Evolutionary conservation across 2,329 filamentous ascomycete species (phyloP), one percentile per base, ranked within the genome.

Genomic region (Microascus cirrosus): DNA sequence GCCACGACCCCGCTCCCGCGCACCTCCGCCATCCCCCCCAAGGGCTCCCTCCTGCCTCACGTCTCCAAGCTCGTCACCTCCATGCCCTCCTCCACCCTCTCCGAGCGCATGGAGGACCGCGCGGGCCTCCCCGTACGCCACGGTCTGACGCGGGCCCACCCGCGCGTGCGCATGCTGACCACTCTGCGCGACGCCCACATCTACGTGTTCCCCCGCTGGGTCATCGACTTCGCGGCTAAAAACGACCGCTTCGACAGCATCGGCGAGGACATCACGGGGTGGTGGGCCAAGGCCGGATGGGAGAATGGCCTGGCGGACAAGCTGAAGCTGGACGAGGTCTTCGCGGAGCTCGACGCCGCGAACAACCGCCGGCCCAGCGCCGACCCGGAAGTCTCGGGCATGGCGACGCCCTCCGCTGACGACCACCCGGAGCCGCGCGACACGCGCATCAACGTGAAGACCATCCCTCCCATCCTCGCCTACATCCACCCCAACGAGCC

Each of bases 261-360:
- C 54, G 89, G 88, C 35, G 93, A 97, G 69, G 93, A 97, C 66
- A 84, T 96, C 6, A 77, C 97, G 18, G 91, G 92, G 7, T 96
- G 90, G 88, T 96, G 92, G 91, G 90, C 92, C 36, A 97, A 97
- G 70, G 85, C 93, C 1, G 85, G 85, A 58, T 99, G 94, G 94
- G 92, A 97, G 70, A 77, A 81, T 2, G 89, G 90, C 0, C 76
- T 96, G 2, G 83, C 82, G 0, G 83, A 87, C 56, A 96, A 95
- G 70, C 78, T 97, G 8, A 82, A 85, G 1, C 60, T 64, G 10
- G 60, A 62, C 48, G 58, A 62, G 28, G 56, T 64, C 18, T 60
- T 62, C 34, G 61, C 60, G 12, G 52, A 53, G 5, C 45, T 57
- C 20, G 48, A 32, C n/a, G 50, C 32, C 28, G 42, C 28, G 10